Evolutionary conservation across 2,329 filamentous ascomycete genomes (phyloP).

Genomic region (Aspergillus clavatus): DNA sequence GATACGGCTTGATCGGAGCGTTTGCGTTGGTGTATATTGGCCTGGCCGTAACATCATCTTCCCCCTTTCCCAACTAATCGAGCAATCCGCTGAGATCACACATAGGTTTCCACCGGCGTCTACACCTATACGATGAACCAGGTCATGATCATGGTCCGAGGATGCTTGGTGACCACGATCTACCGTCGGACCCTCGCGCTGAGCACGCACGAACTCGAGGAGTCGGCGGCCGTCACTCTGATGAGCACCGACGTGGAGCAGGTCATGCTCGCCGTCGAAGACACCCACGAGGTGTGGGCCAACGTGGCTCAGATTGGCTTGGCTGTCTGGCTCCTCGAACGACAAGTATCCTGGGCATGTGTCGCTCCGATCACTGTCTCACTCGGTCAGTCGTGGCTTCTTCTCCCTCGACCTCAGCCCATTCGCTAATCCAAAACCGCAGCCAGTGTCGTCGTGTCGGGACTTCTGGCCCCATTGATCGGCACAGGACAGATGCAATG

Average conservation of each 20-base stretch:
- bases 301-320: conserved; percentile 35
- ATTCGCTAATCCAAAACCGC: neutral
- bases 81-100: neutral
- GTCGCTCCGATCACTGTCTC: conserved; percentile 31
- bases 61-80: neutral
- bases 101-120: conserved; percentile 18
- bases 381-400: conserved; percentile 20
- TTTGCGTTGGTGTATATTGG: conserved; percentile 29
- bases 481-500: conserved; percentile 30
- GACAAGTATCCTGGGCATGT: conserved; percentile 31
- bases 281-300: conserved; percentile 33
- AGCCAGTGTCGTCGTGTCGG: conserved; percentile 7
- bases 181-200: conserved; percentile 42
- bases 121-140: conserved; percentile 27
- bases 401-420: too few relatives aligned
- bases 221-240: conserved; percentile 38
- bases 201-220: conserved; percentile 27
- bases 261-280: conserved; percentile 20
- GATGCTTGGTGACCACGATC: conserved; percentile 38
- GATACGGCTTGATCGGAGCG: conserved; percentile 30
- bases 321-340: conserved; percentile 31
- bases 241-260: conserved; percentile 45
- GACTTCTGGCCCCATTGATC: conserved; percentile 7
- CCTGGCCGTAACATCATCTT: conserved; percentile 18
- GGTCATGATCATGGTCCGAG: conserved; percentile 26